A percentile compares a stretch with the other conserved stretches of the same genome.
Conservation (phyloP, 2,329 filamentous ascomycete genomes). For the Monosporascus sp. region DNA sequence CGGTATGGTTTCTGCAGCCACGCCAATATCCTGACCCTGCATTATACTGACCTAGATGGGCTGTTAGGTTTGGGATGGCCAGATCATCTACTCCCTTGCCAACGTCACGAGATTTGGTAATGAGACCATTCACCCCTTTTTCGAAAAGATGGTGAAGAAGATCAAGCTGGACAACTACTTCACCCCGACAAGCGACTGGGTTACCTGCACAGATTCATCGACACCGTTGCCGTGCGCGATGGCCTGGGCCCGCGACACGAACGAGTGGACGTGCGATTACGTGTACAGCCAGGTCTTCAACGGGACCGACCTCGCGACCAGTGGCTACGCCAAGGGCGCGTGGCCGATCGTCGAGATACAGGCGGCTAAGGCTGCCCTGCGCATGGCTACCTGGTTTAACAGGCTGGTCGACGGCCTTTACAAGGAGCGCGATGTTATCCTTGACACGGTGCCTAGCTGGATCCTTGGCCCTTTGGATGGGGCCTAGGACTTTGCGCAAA, state of each 20-base stretch:
- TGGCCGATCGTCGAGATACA: constrained; percentile 14
- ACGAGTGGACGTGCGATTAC: constrained; percentile 17
- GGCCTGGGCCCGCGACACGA: constrained; percentile 15
- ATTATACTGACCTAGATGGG: neutral
- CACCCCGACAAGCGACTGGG: constrained; percentile 10
- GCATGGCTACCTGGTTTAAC: constrained; percentile 17
- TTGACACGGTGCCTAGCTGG: constrained; percentile 13
- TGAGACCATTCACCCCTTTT: constrained; percentile 14
- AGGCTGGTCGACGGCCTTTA: constrained; percentile 11
- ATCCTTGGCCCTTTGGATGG: no score
- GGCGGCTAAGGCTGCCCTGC: constrained; percentile 13
- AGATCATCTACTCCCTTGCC: constrained; percentile 33
- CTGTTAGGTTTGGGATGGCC: constrained; percentile 38
- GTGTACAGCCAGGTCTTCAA: constrained; percentile 16
- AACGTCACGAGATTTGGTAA: constrained; percentile 12
- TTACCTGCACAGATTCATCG: constrained; percentile 11
- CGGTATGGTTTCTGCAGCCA: constrained; percentile 19
- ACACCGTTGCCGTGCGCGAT: constrained; percentile 7
- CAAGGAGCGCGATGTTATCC: constrained; percentile 12
- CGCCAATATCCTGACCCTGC: neutral
- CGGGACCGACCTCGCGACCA: constrained; percentile 14
- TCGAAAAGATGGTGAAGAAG: constrained; percentile 9
- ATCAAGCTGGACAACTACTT: constrained; percentile 12
- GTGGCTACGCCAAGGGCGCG: constrained; percentile 14
- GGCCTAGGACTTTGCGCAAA: no score